These are phyloP conservation scores for Podospora pseudoanserina DNA, from an alignment of 495 filamentous ascomycete genomes.

Conservation along the genomic window DNA sequence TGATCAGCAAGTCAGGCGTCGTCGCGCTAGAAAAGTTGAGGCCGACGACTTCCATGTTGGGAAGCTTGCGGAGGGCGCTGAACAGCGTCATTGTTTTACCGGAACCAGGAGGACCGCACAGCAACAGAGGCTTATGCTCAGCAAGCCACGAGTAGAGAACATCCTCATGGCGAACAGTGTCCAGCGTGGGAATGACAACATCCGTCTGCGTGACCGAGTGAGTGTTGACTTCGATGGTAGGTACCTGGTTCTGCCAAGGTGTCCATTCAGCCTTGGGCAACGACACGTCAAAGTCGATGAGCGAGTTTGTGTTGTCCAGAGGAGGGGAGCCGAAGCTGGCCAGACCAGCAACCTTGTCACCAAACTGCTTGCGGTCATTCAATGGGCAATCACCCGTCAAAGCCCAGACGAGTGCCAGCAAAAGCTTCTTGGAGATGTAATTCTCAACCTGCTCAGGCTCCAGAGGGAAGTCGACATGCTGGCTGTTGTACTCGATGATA, in stretches of 20 bases:
- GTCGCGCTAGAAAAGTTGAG: constrained; percentile 99
- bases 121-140: constrained; percentile 92
- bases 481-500: constrained; percentile 89
- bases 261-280: constrained; percentile 84
- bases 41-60: constrained; percentile 97
- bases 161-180: constrained; percentile 96
- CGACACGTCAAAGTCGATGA: constrained; percentile 92
- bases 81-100: constrained; percentile 99
- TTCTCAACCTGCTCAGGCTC: constrained; percentile 83
- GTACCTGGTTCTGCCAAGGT: constrained; percentile 91
- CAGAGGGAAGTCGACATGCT: constrained; percentile 90
- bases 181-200: constrained; percentile 93
- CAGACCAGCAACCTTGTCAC: constrained; percentile 71
- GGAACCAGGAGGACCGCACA: constrained; percentile 96
- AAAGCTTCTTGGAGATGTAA: constrained; percentile 86
- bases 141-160: constrained; percentile 98
- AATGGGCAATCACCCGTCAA: constrained; percentile 93
- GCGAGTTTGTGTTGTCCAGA: constrained; percentile 65
- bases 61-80: constrained; percentile 89
- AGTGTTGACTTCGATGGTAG: constrained; percentile 91
- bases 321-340: constrained; percentile 83
- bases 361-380: constrained; percentile 80
- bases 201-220: constrained; percentile 97
- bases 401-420: constrained; percentile 89
- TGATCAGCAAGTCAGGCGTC: constrained; percentile 93